Evolutionary conservation across 176 grass and related monocot species (phyloP), one percentile per base, ranked within the genome.

Genomic region (Hyparrhenia diplandra): DNA sequence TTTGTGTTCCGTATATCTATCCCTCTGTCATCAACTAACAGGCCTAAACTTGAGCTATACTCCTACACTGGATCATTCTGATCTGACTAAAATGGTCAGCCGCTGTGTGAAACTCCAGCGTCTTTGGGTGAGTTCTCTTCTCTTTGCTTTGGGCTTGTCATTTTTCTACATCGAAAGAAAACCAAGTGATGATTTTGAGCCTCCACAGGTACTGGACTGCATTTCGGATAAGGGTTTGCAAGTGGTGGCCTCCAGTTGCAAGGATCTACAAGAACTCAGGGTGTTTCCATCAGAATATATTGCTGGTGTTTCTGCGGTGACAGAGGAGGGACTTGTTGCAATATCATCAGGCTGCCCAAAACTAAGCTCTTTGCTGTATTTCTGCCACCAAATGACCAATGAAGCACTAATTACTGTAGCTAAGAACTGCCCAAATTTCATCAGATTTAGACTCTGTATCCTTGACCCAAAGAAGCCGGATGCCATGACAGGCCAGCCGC

Each of bases 341-440:
- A 82, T 97, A 87, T 97, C 94, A 21, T 69, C 34, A 73, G 94
- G 94, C 34, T 97, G 94, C 79, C 83, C 49, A 29, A 94, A 91
- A 37, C 71, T 97, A 35, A 91, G 78, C 54, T 94, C 91, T 12
- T 55, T 97, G 65, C 69, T 94, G n/a, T 97, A 97, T 79, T 97
- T 94, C 29, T 97, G 94, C 77, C 59, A 87, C 29, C 94, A 97
- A 67, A 94, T 97, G 94, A 97, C 94, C 59, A 97, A 97, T 84
- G 88, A 85, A n/a, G 91, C 94, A 52, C 80, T 97, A 36, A 35
- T 85, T 49, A 86, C 87, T 37, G 67, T 97, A 13, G 89, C 94
- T 69, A 88, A 89, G 67, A 89, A 97, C 73, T 97, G 94, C 36
- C 91, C 89, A 34, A 82, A 91, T 87, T 91, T 97, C 81, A 97